A percentile compares a stretch with the other conserved stretches of the same genome.
Conservation (phyloP, 2,329 filamentous ascomycete genomes). For the Acrocalymma vagum region DNA sequence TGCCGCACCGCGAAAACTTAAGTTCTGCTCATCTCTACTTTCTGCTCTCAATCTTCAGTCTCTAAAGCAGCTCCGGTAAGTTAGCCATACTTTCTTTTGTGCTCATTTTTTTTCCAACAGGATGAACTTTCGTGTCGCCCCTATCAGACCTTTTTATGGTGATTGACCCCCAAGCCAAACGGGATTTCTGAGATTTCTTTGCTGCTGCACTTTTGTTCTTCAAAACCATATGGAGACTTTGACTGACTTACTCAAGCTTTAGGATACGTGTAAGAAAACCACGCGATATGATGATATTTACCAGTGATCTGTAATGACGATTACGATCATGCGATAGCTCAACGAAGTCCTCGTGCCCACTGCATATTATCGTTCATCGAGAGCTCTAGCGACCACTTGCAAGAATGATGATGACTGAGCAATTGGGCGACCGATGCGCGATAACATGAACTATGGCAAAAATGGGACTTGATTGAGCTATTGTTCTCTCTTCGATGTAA, state of each 20-base stretch:
- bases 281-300: not conserved
- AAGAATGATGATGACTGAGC: not conserved
- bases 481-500: conserved; percentile 20
- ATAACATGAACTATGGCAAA: conserved; percentile 3
- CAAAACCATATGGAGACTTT: conserved; percentile 5
- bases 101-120: conserved; percentile 21
- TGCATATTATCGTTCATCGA: not conserved
- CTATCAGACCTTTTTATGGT: conserved; percentile 50
- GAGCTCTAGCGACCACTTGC: not conserved
- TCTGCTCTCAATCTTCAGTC: conserved; percentile 21
- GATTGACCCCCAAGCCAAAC: conserved; percentile 52
- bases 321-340: conserved; percentile 2
- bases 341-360: conserved; percentile 5
- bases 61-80: conserved; percentile 42
- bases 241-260: conserved; percentile 26
- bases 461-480: conserved; percentile 24
- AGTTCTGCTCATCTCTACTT: conserved; percentile 12
- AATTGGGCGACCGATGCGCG: conserved; percentile 1
- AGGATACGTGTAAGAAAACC: not conserved
- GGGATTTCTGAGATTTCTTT: conserved; percentile 44
- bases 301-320: not conserved
- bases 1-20: conserved; percentile 31
- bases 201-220: conserved; percentile 9
- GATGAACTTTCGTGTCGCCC: conserved; percentile 51
- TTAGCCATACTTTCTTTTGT: conserved; percentile 15